phyloP scores from a whole-genome alignment of 129 eudicot genomes.

The Dittrichia graveolens region DNA sequence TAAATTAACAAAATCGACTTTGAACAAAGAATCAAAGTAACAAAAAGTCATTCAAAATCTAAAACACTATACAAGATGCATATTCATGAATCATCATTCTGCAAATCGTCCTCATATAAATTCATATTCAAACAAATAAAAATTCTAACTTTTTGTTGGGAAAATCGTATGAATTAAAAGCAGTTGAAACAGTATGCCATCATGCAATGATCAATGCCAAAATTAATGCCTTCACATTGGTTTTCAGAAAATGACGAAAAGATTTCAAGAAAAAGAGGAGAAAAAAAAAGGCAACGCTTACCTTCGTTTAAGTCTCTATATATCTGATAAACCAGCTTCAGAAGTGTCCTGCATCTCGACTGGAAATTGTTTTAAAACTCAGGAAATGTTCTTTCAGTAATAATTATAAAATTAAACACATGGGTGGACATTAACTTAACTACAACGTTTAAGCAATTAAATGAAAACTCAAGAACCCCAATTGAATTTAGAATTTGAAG shows the following conservation, averaged over 20 bases:
- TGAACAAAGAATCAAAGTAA: no score
- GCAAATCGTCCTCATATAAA: background rate
- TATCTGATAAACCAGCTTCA: background rate
- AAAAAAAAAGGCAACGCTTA: background rate
- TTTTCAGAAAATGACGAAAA: constrained; percentile 12
- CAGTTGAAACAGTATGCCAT: background rate
- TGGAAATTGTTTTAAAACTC: background rate
- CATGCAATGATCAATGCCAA: constrained; percentile 15
- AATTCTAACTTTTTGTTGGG: background rate
- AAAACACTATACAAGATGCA: no score
- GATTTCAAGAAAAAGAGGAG: background rate
- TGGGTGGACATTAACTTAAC: constrained; percentile 14
- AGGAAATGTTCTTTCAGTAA: constrained; percentile 15
- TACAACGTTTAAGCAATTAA: background rate
- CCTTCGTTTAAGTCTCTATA: background rate
- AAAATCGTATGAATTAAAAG: background rate
- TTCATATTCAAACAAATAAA: no score
- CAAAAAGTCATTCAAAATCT: no score
- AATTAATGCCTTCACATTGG: constrained; percentile 4
- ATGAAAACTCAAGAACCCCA: background rate
- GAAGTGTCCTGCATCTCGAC: constrained; percentile 12
- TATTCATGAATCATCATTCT: no score
- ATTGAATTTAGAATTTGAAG: background rate
- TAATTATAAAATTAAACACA: constrained; percentile 6
- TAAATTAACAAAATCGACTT: background rate